Conservation (phyloP, 1,139 yeast species). For the Geotrichum aggregatum region DNA sequence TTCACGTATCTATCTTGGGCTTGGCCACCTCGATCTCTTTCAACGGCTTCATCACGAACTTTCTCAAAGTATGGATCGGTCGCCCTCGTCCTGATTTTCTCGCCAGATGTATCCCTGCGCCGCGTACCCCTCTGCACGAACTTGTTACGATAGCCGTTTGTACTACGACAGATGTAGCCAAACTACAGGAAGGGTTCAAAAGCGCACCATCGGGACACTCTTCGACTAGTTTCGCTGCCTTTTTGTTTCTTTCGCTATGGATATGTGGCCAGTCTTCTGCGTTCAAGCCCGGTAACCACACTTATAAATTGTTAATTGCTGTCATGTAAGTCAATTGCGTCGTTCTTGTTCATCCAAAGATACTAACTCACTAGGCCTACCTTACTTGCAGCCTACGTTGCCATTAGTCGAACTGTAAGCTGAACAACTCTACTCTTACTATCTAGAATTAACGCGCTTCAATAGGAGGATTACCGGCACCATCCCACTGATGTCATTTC, state of each 20-base stretch:
- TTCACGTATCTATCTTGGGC: constrained; percentile 46
- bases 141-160: constrained; percentile 53
- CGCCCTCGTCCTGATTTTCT: constrained; percentile 77
- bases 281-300: constrained; percentile 37
- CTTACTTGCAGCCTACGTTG: constrained; percentile 19
- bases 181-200: constrained; percentile 60
- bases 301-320: constrained; percentile 33
- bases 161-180: constrained; percentile 39
- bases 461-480: constrained; percentile 64
- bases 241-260: constrained; percentile 63
- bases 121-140: constrained; percentile 37
- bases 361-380: constrained; percentile 9
- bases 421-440: constrained; percentile 40
- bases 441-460: not conserved
- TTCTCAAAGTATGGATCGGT: constrained; percentile 68
- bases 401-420: constrained; percentile 21
- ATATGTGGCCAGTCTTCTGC: constrained; percentile 53
- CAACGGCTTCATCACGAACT: constrained; percentile 50
- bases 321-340: constrained; percentile 13
- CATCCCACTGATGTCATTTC: constrained; percentile 63
- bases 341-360: too few relatives aligned
- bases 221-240: constrained; percentile 62
- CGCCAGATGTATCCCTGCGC: constrained; percentile 58
- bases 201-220: constrained; percentile 84
- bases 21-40: constrained; percentile 43